Evolutionary conservation across 1,139 yeast genomes (phyloP).

Genomic region (Pichia sp.): DNA sequence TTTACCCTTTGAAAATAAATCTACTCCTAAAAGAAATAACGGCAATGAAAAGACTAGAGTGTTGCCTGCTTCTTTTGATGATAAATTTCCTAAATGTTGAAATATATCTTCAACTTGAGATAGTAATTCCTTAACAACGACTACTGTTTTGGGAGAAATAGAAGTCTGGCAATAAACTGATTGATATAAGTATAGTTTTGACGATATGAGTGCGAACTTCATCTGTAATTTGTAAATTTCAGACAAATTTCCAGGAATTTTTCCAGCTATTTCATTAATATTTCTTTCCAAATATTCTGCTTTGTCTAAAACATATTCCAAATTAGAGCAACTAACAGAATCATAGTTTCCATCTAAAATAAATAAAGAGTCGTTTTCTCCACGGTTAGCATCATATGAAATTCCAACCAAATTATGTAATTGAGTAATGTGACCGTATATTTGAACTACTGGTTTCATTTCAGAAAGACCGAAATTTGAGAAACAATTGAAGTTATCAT

Average conservation of each 20-base stretch:
- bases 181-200: conserved; percentile 16
- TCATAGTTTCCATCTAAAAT: conserved; percentile 1
- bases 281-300: conserved; percentile 9
- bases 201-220: conserved; percentile 10
- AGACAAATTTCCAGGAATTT: not conserved
- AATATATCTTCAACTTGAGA: conserved; percentile 1
- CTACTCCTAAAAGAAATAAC: conserved; percentile 14
- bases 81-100: not conserved
- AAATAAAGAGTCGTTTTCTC: not conserved
- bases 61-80: not conserved
- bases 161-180: conserved; percentile 13
- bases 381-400: not conserved
- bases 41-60: conserved; percentile 10
- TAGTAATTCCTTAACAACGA: conserved; percentile 11
- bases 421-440: conserved; percentile 3
- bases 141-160: conserved; percentile 15
- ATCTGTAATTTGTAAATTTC: conserved; percentile 4
- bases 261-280: conserved; percentile 1
- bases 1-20: conserved; percentile 7
- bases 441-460: not conserved
- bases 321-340: conserved; percentile 4
- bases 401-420: conserved; percentile 1
- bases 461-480: not conserved
- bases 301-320: conserved; percentile 10
- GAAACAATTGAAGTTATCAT: conserved; percentile 2